Evolutionary conservation across 192 early-diverging fungal species (phyloP).

Genomic region (Podila horticola): DNA sequence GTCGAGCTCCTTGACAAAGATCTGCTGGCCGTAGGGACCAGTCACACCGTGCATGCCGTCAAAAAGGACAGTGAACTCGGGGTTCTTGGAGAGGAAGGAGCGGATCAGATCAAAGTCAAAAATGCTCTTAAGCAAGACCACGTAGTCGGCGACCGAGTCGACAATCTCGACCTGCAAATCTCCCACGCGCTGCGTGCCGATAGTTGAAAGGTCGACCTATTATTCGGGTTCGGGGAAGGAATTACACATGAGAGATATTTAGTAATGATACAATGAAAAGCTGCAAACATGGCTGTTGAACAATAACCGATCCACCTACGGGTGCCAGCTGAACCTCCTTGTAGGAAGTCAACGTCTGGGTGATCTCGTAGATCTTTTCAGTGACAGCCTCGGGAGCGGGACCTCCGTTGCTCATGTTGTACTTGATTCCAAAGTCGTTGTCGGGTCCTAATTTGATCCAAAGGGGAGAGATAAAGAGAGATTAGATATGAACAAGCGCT

Average conservation of each 20-base stretch:
- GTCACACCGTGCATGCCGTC: constrained; percentile 98
- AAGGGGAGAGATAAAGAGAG: background rate
- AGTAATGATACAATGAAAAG: background rate
- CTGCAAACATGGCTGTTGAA: background rate
- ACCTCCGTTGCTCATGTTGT: constrained; percentile 96
- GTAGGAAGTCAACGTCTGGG: constrained; percentile 79
- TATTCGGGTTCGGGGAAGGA: background rate
- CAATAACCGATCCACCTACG: constrained; percentile 45
- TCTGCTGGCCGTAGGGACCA: constrained; percentile 88
- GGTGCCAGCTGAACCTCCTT: constrained; percentile 66
- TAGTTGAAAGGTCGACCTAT: constrained; percentile 76
- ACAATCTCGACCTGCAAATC: constrained; percentile 85
- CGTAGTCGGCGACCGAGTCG: constrained; percentile 91
- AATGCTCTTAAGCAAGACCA: constrained; percentile 84
- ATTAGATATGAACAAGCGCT: constrained; percentile 3
- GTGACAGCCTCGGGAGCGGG: constrained; percentile 97
- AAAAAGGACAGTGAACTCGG: constrained; percentile 88
- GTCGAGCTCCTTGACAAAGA: constrained; percentile 93
- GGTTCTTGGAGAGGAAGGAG: constrained; percentile 74
- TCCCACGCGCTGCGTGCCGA: constrained; percentile 71
- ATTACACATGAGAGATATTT: background rate
- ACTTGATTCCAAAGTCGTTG: constrained; percentile 99
- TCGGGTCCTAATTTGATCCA: constrained; percentile 69
- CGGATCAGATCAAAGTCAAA: constrained; percentile 93
- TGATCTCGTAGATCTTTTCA: constrained; percentile 88